phyloP scores from a whole-genome alignment of 345 rosid genomes.

The Theobroma cacao region DNA sequence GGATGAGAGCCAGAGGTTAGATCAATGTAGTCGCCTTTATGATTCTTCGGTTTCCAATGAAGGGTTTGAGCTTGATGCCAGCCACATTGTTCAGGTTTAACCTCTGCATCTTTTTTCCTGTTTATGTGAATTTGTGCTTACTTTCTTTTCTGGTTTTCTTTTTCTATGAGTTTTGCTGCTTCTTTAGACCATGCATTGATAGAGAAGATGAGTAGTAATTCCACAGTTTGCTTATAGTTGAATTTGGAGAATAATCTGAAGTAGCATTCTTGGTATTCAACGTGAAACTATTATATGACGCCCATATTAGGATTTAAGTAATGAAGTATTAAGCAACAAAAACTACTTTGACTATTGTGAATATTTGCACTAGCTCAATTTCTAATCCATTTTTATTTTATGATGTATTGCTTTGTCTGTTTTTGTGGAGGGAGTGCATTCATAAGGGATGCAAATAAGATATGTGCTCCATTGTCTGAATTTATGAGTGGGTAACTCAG shows the following conservation, averaged over 20 bases:
- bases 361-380: neutral
- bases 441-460: neutral
- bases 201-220: neutral
- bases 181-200: neutral
- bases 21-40: conserved; percentile 88
- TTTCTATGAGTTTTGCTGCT: neutral
- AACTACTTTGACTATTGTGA: neutral
- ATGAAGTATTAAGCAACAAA: neutral
- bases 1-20: conserved; percentile 88
- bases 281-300: neutral
- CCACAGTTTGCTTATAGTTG: neutral
- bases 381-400: neutral
- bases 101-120: neutral
- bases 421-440: neutral
- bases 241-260: neutral
- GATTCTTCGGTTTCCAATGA: conserved; percentile 89
- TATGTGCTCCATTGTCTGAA: neutral
- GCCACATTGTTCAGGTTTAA: conserved; percentile 80
- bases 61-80: conserved; percentile 88
- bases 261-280: neutral
- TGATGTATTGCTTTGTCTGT: neutral
- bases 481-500: neutral
- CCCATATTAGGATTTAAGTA: neutral
- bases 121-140: neutral
- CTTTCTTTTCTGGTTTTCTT: neutral